Base-by-base conservation (phyloP, 352 stramenopile species). In the Phytophthora pistaciae region DNA sequence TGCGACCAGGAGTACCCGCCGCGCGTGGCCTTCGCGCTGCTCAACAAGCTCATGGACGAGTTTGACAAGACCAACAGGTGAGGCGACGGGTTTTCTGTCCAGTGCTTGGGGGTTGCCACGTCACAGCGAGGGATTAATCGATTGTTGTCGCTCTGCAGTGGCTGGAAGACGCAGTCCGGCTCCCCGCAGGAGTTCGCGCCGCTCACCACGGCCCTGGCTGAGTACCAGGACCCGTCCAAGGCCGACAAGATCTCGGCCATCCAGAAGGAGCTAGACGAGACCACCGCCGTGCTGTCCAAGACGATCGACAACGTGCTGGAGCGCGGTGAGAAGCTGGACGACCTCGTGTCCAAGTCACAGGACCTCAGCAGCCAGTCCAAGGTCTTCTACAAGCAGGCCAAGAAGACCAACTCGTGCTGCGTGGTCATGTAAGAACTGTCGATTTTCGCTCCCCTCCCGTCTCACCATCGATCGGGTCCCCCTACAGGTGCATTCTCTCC, bases 241-340 rank as follows among this genome's bases (percentile, higher is more conserved):
- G 98, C 97, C n/a, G 98, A 99, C 87, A 99, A 99, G 84, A 99
- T 99, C 65, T 99, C 96, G 53, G 99, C 99, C 73, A 99, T 99
- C 78, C 98, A 99, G 85, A 98, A 98, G 75, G 98, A 99, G 77
- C 88, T 99, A 69, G 97, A 99, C 77, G 98, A 99, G 79, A 99
- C 98, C 54, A 99, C 96, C 40, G 91, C 98, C 42, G 98, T 99
- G 74, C 85, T 99, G 80, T 98, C 99, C 80, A 99, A 99, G 79
- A 99, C 98, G 0, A 99, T 99, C 79, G 98, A 99, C 86, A 98
- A 93, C 57, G 97, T 99, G 46, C 91, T 99, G 68, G 97, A 99
- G 70, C 91, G 98, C 64, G 98, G 98, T 36, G 98, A 99, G 70
- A 99, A 99, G 76, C 90, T 99, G 60, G 98, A 99, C 82, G 97